These are phyloP conservation scores for Halophytophthora polymorphica DNA, from an alignment of 352 stramenopile genomes.

Conservation along the genomic window DNA sequence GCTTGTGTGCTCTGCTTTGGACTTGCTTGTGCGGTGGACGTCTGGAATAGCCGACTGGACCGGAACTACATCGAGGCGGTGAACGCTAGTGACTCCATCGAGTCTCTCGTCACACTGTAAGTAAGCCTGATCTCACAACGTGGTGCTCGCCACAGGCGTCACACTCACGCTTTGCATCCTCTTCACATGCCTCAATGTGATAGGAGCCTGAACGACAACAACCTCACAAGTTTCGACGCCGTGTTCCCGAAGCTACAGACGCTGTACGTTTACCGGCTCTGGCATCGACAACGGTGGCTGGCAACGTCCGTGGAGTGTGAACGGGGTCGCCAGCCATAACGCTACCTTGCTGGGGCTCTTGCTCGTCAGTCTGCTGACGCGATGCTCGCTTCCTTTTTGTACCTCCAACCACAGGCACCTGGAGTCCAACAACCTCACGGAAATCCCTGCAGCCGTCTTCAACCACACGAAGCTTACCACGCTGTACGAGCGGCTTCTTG, in stretches of 20 bases:
- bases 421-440: constrained; percentile 31
- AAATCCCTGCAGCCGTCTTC: constrained; percentile 32
- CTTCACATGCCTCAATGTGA: too few relatives aligned
- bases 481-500: constrained; percentile 25
- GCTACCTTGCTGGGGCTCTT: too few relatives aligned
- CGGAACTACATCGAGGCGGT: constrained; percentile 2
- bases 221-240: constrained; percentile 5
- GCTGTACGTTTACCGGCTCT: not conserved
- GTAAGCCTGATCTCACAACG: not conserved
- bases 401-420: too few relatives aligned
- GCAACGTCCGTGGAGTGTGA: too few relatives aligned
- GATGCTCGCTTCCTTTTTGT: too few relatives aligned
- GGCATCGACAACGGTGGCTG: too few relatives aligned
- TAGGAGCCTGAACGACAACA: constrained; percentile 3
- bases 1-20: not conserved
- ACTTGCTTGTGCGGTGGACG: too few relatives aligned
- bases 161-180: not conserved
- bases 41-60: not conserved
- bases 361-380: too few relatives aligned
- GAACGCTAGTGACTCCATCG: not conserved
- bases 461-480: constrained; percentile 23
- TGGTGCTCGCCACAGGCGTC: not conserved
- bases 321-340: too few relatives aligned
- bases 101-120: not conserved
- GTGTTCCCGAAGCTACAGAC: constrained; percentile 1